Base-by-base conservation (phyloP, 2,329 filamentous ascomycete genomes). In the Epichloe uncinata region DNA sequence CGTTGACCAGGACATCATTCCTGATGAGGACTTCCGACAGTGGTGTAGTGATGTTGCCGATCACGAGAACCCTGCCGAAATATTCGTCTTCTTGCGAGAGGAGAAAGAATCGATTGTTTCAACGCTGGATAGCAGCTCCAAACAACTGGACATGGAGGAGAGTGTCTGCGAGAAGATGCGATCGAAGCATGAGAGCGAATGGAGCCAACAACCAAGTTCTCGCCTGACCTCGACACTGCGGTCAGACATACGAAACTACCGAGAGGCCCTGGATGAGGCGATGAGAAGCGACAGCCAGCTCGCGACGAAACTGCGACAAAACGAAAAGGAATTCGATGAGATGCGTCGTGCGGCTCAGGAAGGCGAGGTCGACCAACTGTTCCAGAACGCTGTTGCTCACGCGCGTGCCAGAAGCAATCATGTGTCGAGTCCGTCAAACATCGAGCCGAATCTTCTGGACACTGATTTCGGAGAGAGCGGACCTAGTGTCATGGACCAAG, bases 151-250 rank as follows among this genome's bases (percentile, higher is more conserved):
- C 57, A 89, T 93, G 81, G 93, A 98, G 66, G 94, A 97, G 69
- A 94, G 87, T 50, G 87, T 97, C 0, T 98, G 93, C 64, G 93
- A 98, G 66, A 98, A 97, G 73, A 98, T 98, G 93, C 81, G 93
- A 44, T 94, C 89, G 12, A 98, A 98, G 65, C 97, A 97, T 63
- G 90, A 91, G 50, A 78, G 76, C 30, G 91, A 97, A 49, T 98
- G 93, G 93, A 95, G 88, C 16, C 93, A 98, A 61, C 93, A 98
- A 61, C 93, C 93, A 11, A 97, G 91, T 63, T 87, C 87, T 34
- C 78, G 87, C 50, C 75, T 98, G 40, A 98, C 91, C 1, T 82
- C 86, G 4, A 97, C 91, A 0, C 70, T 98, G 46, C 79, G 90
- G 50, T 84, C 81, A 52, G 93, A 98, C 62, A 85, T 97, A 48